Percentiles rank a stretch among this genome's conserved stretches.
These are phyloP conservation scores for Torulaspora pretoriensis DNA, from an alignment of 1,139 yeast species.

Conservation along the genomic window DNA sequence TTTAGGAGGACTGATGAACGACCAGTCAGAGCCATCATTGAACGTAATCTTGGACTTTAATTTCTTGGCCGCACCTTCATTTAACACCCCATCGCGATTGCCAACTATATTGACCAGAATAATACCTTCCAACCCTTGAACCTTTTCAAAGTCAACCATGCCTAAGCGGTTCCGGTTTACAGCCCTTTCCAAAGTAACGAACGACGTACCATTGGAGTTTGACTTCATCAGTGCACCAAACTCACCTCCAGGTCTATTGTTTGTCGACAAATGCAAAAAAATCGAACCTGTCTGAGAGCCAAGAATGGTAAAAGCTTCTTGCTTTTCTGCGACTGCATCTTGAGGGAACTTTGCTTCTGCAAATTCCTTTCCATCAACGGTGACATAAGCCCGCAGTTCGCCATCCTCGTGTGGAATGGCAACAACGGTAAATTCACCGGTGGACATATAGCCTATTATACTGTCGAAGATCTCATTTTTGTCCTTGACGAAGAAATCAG, in stretches of 20 bases:
- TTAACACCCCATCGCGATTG: constrained; percentile 40
- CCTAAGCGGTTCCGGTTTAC: constrained; percentile 76
- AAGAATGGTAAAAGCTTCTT: constrained; percentile 80
- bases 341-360: constrained; percentile 80
- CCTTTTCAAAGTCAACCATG: constrained; percentile 82
- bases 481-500: constrained; percentile 48
- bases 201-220: constrained; percentile 93
- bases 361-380: constrained; percentile 75
- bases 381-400: constrained; percentile 63
- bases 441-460: constrained; percentile 62
- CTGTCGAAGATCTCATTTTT: constrained; percentile 43
- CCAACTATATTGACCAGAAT: constrained; percentile 66
- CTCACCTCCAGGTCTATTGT: constrained; percentile 48
- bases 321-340: constrained; percentile 49
- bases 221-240: constrained; percentile 85
- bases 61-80: constrained; percentile 43
- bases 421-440: constrained; percentile 64
- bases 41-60: constrained; percentile 73
- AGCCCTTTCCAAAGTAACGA: constrained; percentile 62
- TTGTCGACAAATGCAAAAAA: constrained; percentile 78
- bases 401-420: constrained; percentile 48
- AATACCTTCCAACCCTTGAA: constrained; percentile 86
- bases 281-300: constrained; percentile 73
- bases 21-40: constrained; percentile 93
- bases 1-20: constrained; percentile 60